Conservation (phyloP, 2,329 filamentous ascomycete species). For the Phialocephala subalpina region DNA sequence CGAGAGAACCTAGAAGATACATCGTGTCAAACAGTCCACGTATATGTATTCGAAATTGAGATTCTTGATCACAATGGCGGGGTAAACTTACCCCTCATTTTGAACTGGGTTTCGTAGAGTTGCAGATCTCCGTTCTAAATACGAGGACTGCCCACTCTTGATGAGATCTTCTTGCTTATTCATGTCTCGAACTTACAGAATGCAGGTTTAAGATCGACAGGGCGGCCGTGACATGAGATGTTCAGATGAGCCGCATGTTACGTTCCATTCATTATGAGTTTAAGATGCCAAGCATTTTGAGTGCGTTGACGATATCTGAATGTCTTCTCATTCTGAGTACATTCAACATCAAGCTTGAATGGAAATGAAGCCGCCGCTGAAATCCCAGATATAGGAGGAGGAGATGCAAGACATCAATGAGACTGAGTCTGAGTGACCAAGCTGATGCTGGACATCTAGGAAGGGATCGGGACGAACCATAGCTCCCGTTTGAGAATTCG, state of each 20-base stretch:
- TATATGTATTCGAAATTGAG: not conserved
- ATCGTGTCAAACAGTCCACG: not conserved
- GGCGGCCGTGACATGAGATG: not conserved
- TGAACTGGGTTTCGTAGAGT: not conserved
- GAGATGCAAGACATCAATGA: too few species aligned
- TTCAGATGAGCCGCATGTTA: constrained; percentile 1
- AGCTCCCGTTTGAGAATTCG: not conserved
- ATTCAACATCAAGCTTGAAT: too few species aligned
- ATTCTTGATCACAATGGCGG: constrained; percentile 6
- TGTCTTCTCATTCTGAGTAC: too few species aligned
- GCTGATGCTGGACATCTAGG: too few species aligned
- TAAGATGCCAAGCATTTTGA: not conserved
- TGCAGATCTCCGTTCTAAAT: not conserved
- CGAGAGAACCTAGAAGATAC: not conserved
- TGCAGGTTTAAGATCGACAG: not conserved
- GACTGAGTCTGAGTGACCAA: too few species aligned
- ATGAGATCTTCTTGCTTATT: not conserved
- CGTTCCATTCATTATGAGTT: constrained; percentile 1
- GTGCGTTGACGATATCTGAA: not conserved
- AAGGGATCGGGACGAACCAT: constrained; percentile 1
- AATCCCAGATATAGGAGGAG: too few species aligned
- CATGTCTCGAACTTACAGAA: not conserved
- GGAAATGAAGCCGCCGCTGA: too few species aligned
- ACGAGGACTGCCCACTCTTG: not conserved
- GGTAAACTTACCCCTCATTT: constrained; percentile 5